Percentiles rank a stretch among this genome's conserved stretches.
Conservation (phyloP, 164 flowering plant species). For the Aristolochia californica region DNA sequence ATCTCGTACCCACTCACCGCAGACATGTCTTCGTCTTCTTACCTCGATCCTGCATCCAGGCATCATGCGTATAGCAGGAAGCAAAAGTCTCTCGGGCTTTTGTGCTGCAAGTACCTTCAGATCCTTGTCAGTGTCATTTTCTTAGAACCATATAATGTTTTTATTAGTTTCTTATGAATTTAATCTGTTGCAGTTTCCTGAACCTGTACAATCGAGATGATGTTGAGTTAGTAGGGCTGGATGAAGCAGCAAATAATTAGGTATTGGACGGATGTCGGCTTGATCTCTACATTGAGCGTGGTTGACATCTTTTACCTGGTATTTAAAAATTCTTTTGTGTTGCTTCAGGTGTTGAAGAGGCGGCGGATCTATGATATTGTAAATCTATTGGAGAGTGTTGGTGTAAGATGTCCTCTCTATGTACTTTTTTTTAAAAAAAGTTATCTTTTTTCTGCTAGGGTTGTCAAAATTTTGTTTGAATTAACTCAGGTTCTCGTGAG, state of each 20-base stretch:
- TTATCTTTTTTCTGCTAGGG: neutral
- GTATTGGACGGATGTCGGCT: conserved; percentile 19
- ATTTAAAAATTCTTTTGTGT: neutral
- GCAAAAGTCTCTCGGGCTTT: conserved; percentile 82
- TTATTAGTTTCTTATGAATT: neutral
- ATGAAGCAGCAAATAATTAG: conserved; percentile 74
- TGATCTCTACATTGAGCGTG: no score
- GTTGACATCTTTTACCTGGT: no score
- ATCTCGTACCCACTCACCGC: neutral
- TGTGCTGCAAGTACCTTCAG: conserved; percentile 78
- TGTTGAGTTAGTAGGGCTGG: conserved; percentile 62
- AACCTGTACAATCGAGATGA: conserved; percentile 69
- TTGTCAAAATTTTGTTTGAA: neutral
- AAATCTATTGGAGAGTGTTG: conserved; percentile 90
- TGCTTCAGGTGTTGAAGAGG: conserved; percentile 78
- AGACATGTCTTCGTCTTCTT: conserved; percentile 6
- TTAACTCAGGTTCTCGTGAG: conserved; percentile 54
- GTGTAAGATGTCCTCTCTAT: conserved; percentile 35
- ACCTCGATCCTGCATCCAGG: conserved; percentile 17
- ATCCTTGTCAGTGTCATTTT: neutral
- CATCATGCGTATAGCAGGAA: conserved; percentile 60
- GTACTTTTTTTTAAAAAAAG: neutral
- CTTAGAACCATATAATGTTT: neutral
- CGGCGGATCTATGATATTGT: conserved; percentile 96
- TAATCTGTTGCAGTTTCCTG: conserved; percentile 44